Percentiles rank a stretch among this genome's conserved stretches.
Conservation (phyloP, 495 filamentous ascomycete genomes). For the Neurospora pannonica region DNA sequence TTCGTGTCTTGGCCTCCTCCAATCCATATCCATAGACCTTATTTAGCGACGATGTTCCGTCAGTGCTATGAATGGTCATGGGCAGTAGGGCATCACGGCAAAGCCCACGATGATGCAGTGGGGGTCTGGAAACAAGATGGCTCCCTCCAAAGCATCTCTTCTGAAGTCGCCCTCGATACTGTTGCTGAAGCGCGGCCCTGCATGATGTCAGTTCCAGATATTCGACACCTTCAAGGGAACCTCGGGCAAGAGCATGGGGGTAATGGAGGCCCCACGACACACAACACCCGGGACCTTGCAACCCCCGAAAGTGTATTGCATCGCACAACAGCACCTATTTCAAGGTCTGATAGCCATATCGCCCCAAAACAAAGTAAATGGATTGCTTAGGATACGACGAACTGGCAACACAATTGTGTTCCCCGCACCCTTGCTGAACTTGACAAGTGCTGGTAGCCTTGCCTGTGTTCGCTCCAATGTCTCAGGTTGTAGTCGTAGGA, state of each 20-base stretch:
- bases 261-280: not conserved
- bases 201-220: not conserved
- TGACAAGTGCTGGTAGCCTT: not conserved
- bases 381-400: not conserved
- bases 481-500: not conserved
- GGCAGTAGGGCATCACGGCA: not conserved
- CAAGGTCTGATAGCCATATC: not conserved
- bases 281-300: not conserved
- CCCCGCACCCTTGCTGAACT: not conserved
- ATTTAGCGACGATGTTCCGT: not conserved
- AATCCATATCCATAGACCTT: not conserved
- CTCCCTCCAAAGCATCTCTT: not conserved
- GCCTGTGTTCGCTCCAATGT: not conserved
- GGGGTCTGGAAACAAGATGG: not conserved
- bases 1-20: not conserved
- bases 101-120: not conserved
- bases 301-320: not conserved
- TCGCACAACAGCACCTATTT: not conserved
- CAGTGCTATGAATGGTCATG: not conserved
- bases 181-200: not conserved
- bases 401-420: not conserved
- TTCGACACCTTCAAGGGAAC: not conserved
- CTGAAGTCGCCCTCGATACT: not conserved
- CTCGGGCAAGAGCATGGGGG: not conserved
- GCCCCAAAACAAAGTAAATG: not conserved